Conservation (phyloP, 2,329 filamentous ascomycete species). For the Graphiopsis chlorocephala region DNA sequence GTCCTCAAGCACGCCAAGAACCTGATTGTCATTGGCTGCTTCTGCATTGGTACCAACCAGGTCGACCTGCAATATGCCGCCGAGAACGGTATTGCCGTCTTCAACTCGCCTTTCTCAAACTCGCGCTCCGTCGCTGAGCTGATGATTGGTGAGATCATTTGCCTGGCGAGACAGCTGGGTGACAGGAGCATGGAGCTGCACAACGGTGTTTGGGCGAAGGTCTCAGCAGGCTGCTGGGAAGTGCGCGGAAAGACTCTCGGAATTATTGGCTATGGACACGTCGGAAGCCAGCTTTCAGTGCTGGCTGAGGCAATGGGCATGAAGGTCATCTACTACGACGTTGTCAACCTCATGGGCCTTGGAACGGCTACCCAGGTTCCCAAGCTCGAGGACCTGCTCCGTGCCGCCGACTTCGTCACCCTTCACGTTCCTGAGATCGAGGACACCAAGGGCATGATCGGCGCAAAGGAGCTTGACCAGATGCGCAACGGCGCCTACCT, state of each 20-base stretch:
- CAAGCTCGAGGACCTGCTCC: conserved; percentile 71
- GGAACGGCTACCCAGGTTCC: conserved; percentile 83
- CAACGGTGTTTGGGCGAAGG: conserved; percentile 94
- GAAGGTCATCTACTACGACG: conserved; percentile 96
- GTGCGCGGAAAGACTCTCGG: conserved; percentile 95
- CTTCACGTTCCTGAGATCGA: conserved; percentile 90
- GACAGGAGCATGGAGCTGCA: conserved; percentile 95
- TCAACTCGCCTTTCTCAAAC: conserved; percentile 99
- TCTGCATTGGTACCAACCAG: conserved; percentile 98
- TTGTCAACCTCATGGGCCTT: conserved; percentile 89
- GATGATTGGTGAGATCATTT: conserved; percentile 91
- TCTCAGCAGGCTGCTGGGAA: conserved; percentile 95
- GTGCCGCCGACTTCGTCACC: conserved; percentile 84
- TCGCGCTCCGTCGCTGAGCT: conserved; percentile 95
- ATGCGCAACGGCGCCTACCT: conserved; percentile 95
- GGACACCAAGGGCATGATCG: conserved; percentile 92
- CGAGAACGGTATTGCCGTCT: conserved; percentile 85
- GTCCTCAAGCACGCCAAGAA: conserved; percentile 89
- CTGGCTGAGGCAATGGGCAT: conserved; percentile 97
- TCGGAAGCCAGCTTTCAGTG: conserved; percentile 92
- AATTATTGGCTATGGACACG: conserved; percentile 96
- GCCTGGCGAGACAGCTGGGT: conserved; percentile 83
- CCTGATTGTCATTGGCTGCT: conserved; percentile 92
- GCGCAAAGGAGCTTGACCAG: conserved; percentile 69
- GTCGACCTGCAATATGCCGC: conserved; percentile 84